Base-by-base conservation (phyloP, 306 rosid species). In the Sicyos baderoa region DNA sequence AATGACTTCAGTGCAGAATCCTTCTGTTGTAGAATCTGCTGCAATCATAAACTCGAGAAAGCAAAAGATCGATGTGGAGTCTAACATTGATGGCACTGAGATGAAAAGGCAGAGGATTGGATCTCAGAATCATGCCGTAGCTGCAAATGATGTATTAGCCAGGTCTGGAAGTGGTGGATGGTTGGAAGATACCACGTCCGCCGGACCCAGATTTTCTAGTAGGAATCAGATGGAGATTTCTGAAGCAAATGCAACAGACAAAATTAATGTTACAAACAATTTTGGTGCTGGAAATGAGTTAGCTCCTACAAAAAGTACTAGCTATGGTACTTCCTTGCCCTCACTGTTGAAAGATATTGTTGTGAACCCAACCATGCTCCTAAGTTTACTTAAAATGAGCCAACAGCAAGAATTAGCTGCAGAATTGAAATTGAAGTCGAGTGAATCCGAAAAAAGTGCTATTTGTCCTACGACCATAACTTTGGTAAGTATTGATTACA, bases 341-440 rank as follows among this genome's bases (percentile, higher is more conserved):
- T 83, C 76, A 21, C 52, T 86, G 35, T 70, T 84, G 79, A 86
- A 90, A 70, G 95, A 80, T 73, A 76, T 85, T 50, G 89, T 79
- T 77, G 95, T 88, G 80, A 94, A 90, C 80, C 99, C 97, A 55
- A 74, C 88, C 65, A 81, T 90, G 84, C 78, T 94, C 68, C 23
- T 84, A 61, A 82, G 81, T 78, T 15, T 94, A 70, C 82, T 90
- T 75, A 70, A 81, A 69, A 60, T 78, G 40, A 91, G 80, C 40
- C 90, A 85, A 63, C 90, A 80, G 19, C 89, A 81, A 52, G 81
- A 65, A 72, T 73, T 82, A 72, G 81, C 80, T 23, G 81, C 80
- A 63, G 95, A 92, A 74, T 71, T 85, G 78, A 76, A 69, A 71
- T 84, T 56, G 75, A 85, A 79, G 27, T 78, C 81, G 57, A 76